These are phyloP conservation scores for Xylaria sp. DNA, from an alignment of 2,329 filamentous ascomycete genomes.

Conservation along the genomic window DNA sequence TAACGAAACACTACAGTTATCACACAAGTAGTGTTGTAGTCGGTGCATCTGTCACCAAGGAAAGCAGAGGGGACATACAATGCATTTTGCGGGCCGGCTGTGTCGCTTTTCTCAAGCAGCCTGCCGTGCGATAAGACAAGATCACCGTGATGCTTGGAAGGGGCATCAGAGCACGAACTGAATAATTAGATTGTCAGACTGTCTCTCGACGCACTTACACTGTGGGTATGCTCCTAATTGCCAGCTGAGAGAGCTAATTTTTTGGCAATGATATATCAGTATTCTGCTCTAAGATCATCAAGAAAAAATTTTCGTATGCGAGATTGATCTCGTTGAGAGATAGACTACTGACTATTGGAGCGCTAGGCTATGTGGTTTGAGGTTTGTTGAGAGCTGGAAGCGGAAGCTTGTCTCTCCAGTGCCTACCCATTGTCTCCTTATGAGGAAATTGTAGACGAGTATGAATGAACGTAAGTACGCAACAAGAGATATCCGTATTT, in stretches of 20 bases:
- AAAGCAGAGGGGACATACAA: constrained; percentile 8
- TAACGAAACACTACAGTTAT: constrained; percentile 3
- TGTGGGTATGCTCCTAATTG: constrained; percentile 3
- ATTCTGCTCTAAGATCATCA: not conserved
- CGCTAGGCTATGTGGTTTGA: not conserved
- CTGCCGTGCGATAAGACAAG: constrained; percentile 36
- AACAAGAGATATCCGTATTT: not conserved
- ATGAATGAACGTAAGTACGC: not conserved
- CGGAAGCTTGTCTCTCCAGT: not conserved
- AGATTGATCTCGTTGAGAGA: not conserved
- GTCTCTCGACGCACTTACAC: not conserved
- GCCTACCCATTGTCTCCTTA: not conserved
- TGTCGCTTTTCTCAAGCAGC: constrained; percentile 35
- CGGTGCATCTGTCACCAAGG: not conserved
- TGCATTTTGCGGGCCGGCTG: constrained; percentile 23
- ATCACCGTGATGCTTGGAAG: constrained; percentile 29
- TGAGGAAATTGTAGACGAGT: not conserved
- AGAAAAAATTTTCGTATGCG: not conserved
- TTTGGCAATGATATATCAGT: constrained; percentile 13
- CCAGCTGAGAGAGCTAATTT: constrained; percentile 10
- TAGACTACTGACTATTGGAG: not conserved
- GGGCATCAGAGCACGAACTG: constrained; percentile 9
- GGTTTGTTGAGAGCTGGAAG: constrained; percentile 14
- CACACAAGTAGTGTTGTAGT: not conserved
- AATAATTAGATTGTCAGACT: not conserved